Evolutionary conservation across 192 early-diverging fungal species (phyloP).

Genomic region (Backusella psychrophila): DNA sequence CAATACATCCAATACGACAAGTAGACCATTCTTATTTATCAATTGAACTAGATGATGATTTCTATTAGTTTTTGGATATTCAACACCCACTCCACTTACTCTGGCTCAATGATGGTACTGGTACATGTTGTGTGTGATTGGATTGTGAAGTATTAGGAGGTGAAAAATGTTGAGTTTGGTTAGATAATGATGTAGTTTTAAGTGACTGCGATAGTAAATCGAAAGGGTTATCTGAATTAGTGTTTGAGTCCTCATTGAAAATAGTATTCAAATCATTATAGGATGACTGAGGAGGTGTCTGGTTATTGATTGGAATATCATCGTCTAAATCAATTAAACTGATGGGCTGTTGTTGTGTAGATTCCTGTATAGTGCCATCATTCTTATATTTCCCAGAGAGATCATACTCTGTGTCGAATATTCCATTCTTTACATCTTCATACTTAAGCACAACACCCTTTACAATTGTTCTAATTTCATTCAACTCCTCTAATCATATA

Average conservation of each 20-base stretch:
- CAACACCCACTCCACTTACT: background rate
- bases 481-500: background rate
- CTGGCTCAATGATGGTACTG: background rate
- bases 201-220: slow-evolving; percentile 5
- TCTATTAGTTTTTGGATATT: no score
- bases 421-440: slow-evolving; percentile 45
- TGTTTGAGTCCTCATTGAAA: background rate
- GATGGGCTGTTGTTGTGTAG: slow-evolving; percentile 30
- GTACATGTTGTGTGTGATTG: background rate
- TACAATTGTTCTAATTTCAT: slow-evolving; percentile 65
- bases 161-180: background rate
- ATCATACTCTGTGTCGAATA: slow-evolving; percentile 37
- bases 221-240: background rate
- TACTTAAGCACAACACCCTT: slow-evolving; percentile 76
- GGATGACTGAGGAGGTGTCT: background rate
- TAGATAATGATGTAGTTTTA: background rate
- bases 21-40: slow-evolving; percentile 44
- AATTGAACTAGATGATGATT: background rate
- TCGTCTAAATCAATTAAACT: slow-evolving; percentile 47
- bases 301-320: background rate
- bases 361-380: background rate
- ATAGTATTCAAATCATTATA: slow-evolving; percentile 22
- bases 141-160: background rate
- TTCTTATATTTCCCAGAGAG: slow-evolving; percentile 4
- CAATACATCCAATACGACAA: slow-evolving; percentile 33